These are phyloP conservation scores for Xerocomus spinulosus DNA, from an alignment of 768 basidiomycete genomes.

Conservation along the genomic window DNA sequence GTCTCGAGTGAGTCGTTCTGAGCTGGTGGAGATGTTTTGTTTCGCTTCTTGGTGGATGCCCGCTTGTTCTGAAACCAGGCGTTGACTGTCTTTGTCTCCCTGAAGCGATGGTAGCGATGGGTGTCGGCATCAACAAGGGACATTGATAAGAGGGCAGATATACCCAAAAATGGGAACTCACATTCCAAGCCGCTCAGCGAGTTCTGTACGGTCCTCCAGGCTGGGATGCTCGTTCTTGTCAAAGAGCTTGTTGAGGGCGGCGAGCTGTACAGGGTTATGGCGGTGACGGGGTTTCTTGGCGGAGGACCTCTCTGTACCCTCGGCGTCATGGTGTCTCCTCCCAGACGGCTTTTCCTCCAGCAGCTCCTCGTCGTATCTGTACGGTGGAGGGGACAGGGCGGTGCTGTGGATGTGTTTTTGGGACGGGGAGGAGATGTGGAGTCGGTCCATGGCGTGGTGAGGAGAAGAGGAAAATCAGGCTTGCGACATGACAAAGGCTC, in stretches of 20 bases:
- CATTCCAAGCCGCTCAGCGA: constrained; percentile 76
- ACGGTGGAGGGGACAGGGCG: constrained; percentile 8
- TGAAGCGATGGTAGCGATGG: constrained; percentile 28
- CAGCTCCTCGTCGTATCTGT: constrained; percentile 21
- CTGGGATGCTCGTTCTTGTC: constrained; percentile 73
- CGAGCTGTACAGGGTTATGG: constrained; percentile 66
- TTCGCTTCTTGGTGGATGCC: constrained; percentile 72
- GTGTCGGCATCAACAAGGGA: constrained; percentile 8
- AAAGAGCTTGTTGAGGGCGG: constrained; percentile 73
- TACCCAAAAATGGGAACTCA: constrained; percentile 39
- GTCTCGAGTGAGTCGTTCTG: constrained; percentile 31
- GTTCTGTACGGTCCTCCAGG: constrained; percentile 58
- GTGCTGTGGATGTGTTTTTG: constrained; percentile 12
- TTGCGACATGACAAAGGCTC: constrained; percentile 37
- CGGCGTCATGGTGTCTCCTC: constrained; percentile 25
- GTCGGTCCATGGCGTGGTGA: constrained; percentile 26
- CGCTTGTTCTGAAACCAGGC: constrained; percentile 88
- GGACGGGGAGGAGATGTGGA: constrained; percentile 12
- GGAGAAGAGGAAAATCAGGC: constrained; percentile 32
- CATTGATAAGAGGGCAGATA: constrained; percentile 20
- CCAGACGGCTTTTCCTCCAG: constrained; percentile 25
- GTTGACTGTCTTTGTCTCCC: constrained; percentile 82
- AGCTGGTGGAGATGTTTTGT: constrained; percentile 38
- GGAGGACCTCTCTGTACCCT: constrained; percentile 20
- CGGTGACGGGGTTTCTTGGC: constrained; percentile 76